phyloP scores from a whole-genome alignment of 805 yeast species.

The Danielia reshetovae region DNA sequence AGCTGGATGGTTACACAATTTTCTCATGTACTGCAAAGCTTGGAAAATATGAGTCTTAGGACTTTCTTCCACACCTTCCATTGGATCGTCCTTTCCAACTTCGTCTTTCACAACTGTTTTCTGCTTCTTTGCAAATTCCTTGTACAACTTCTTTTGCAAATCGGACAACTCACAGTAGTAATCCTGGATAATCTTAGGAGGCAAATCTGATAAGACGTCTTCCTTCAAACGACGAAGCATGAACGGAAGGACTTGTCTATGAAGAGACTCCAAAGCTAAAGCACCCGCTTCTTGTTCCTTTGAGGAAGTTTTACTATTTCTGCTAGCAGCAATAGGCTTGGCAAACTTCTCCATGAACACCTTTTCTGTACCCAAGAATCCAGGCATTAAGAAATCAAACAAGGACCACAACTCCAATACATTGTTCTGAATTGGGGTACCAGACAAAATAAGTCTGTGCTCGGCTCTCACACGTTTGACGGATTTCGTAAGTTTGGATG shows the following conservation, averaged over 20 bases:
- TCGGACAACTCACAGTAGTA: conserved; percentile 95
- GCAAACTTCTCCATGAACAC: conserved; percentile 92
- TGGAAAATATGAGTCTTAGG: conserved; percentile 93
- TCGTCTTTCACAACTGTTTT: conserved; percentile 67
- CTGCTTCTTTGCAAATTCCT: conserved; percentile 85
- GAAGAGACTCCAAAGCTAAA: conserved; percentile 89
- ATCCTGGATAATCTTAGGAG: conserved; percentile 98
- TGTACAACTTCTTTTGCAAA: conserved; percentile 80
- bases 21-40: conserved; percentile 95
- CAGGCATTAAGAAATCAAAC: conserved; percentile 98
- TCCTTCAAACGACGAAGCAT: conserved; percentile 94
- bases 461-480: conserved; percentile 82
- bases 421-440: conserved; percentile 97
- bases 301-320: conserved; percentile 82
- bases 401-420: conserved; percentile 96
- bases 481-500: conserved; percentile 81
- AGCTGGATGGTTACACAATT: conserved; percentile 94
- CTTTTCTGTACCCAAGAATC: conserved; percentile 93
- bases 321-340: conserved; percentile 93
- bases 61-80: conserved; percentile 38
- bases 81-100: conserved; percentile 33
- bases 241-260: conserved; percentile 94
- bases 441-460: conserved; percentile 86
- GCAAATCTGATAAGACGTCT: conserved; percentile 91
- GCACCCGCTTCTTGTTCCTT: conserved; percentile 98